A percentile compares a stretch with the other conserved stretches of the same genome.
These are phyloP conservation scores for Alternaria ventricosa DNA, from an alignment of 2,329 filamentous ascomycete genomes.

Conservation along the genomic window DNA sequence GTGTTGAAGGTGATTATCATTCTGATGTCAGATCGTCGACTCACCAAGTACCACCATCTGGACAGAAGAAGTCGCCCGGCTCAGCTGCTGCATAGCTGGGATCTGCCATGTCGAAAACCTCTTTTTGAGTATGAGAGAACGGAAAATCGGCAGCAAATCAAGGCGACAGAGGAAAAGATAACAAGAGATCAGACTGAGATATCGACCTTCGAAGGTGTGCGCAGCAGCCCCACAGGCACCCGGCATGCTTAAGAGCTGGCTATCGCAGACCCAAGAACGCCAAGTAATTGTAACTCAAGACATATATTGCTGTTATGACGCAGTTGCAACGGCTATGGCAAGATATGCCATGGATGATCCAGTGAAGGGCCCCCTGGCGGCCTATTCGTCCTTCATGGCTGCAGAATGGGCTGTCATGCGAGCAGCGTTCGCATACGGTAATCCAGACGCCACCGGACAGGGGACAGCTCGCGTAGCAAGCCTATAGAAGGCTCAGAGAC, in stretches of 20 bases:
- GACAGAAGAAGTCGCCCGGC: conserved; percentile 22
- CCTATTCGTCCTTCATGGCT: not conserved
- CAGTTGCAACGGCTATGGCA: not conserved
- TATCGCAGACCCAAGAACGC: not conserved
- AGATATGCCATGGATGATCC: not conserved
- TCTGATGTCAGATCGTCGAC: not conserved
- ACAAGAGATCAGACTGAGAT: not conserved
- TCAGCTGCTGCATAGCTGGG: conserved; percentile 7
- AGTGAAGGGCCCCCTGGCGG: not conserved
- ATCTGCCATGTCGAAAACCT: not conserved
- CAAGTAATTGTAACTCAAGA: not conserved
- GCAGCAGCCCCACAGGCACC: not conserved
- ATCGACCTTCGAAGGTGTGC: not conserved
- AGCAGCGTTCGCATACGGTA: not conserved
- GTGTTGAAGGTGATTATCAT: accelerated
- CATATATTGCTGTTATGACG: not conserved
- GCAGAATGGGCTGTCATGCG: not conserved
- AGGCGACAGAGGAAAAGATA: not conserved
- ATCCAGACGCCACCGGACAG: not conserved
- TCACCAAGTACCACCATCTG: conserved; percentile 18
- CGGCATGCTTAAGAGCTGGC: not conserved
- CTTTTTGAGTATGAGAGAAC: not conserved
- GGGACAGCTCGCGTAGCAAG: not conserved
- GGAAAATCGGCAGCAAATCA: not conserved
- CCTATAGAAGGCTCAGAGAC: not conserved